Evolutionary conservation across 106 monocot genomes (phyloP).

Genomic region (Chionographis japonica): DNA sequence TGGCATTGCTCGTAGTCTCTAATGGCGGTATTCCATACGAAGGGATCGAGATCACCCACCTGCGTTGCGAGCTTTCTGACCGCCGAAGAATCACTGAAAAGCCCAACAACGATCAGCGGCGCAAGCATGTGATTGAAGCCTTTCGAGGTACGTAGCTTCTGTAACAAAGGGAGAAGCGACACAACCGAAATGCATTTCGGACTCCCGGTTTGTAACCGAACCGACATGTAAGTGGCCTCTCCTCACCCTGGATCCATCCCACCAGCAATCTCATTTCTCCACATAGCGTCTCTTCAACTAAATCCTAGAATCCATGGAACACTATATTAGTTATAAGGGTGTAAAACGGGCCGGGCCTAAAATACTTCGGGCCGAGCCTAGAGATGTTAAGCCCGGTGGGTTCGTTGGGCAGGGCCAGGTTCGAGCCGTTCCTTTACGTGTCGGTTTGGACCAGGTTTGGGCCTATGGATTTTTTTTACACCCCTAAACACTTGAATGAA

Average conservation of each 20-base stretch:
- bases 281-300: too few relatives aligned
- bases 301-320: too few relatives aligned
- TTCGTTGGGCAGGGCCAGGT: too few relatives aligned
- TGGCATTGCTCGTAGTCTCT: slow-evolving; percentile 32
- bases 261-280: too few relatives aligned
- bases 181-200: neutral
- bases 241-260: neutral
- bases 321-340: too few relatives aligned
- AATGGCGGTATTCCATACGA: slow-evolving; percentile 47
- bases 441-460: too few relatives aligned
- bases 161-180: slow-evolving; percentile 8
- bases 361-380: neutral
- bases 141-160: slow-evolving; percentile 2
- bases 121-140: slow-evolving; percentile 23
- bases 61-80: slow-evolving; percentile 21
- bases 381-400: neutral
- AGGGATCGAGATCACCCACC: slow-evolving; percentile 18
- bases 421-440: too few relatives aligned
- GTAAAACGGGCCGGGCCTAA: slow-evolving; percentile 1
- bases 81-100: slow-evolving; percentile 12
- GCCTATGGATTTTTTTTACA: too few relatives aligned
- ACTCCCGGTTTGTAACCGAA: slow-evolving; percentile 1
- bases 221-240: neutral
- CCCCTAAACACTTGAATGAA: too few relatives aligned
- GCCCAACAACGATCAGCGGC: slow-evolving; percentile 16